Base-by-base conservation (phyloP, 306 rosid species). In the Rosa lucieae region DNA sequence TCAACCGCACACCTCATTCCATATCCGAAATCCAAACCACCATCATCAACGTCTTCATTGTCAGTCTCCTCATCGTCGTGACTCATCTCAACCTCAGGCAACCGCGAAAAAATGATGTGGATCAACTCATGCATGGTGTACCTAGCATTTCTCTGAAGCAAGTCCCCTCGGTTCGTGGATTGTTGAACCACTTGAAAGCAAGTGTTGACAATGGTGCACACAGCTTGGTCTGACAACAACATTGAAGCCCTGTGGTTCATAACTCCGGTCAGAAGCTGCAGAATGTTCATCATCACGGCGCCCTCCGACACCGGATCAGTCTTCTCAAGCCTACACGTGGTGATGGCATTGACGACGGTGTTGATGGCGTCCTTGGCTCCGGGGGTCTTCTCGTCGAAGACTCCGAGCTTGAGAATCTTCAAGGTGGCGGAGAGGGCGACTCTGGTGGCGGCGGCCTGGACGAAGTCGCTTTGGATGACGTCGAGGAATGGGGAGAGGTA, bases 161-260 rank as follows among this genome's bases (percentile, higher is more conserved):
- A 89, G 77, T 91, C 94, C 8, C 94, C 95, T 52, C 95, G 73
- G 23, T 49, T 77, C 0, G 78, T 82, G 0, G 97, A 92, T 73
- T 89, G 97, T 53, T 91, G 95, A 26, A 94, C 94, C 15, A 91
- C 92, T 78, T 92, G 93, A 69, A 92, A 94, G 58, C 97, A 94
- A 0, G 97, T 88, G 44, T 92, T 91, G 26, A 91, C 89, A 6
- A 95, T 77, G 18, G 89, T 89, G 75, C 97, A 90, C 39, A 88
- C 92, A 0, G 91, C 80, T 20, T 90, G 96, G 56, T 93, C 99
- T 2, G 83, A 43, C 15, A 93, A 82, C 81, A 89, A 79, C 10
- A 15, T 11, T 0, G 98, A 90, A 23, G 99, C 88, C 3, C 74
- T 70, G 67, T 93, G 99, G 59, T 80, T 74, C 99, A 93, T 90